Conservation (phyloP, 2,329 filamentous ascomycete genomes). For the Beauveria sp. region DNA sequence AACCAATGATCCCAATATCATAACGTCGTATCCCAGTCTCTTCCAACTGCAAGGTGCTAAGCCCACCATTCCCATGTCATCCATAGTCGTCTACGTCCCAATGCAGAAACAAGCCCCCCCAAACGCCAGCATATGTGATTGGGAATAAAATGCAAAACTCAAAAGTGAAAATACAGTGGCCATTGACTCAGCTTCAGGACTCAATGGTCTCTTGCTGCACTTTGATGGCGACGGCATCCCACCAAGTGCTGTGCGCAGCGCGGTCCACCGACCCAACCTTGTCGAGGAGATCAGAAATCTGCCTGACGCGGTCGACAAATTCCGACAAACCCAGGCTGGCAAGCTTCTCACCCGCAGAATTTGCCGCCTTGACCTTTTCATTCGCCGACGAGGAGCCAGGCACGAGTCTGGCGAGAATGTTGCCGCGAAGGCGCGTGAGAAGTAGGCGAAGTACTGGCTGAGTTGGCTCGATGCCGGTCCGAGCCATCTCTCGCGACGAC, state of each 20-base stretch:
- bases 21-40: constrained; percentile 1
- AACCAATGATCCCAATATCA: neutral
- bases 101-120: neutral
- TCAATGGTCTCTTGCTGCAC: constrained; percentile 37
- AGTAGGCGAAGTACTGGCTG: constrained; percentile 59
- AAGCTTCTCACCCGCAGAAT: constrained; percentile 60
- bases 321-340: constrained; percentile 64
- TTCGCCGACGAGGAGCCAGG: constrained; percentile 60
- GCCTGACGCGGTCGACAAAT: constrained; percentile 61
- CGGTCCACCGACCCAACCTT: constrained; percentile 60
- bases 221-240: constrained; percentile 56
- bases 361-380: constrained; percentile 63
- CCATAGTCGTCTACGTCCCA: neutral
- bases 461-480: constrained; percentile 33
- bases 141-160: neutral
- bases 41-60: neutral
- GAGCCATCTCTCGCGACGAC: constrained; percentile 40
- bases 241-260: constrained; percentile 61
- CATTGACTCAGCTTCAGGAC: neutral
- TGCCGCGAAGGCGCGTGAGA: constrained; percentile 57
- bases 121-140: neutral
- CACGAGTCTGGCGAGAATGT: constrained; percentile 57
- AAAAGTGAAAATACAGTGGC: neutral
- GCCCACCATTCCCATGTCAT: neutral
- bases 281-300: constrained; percentile 61